phyloP scores from a whole-genome alignment of 768 basidiomycete species.

The Cubamyces sp. region DNA sequence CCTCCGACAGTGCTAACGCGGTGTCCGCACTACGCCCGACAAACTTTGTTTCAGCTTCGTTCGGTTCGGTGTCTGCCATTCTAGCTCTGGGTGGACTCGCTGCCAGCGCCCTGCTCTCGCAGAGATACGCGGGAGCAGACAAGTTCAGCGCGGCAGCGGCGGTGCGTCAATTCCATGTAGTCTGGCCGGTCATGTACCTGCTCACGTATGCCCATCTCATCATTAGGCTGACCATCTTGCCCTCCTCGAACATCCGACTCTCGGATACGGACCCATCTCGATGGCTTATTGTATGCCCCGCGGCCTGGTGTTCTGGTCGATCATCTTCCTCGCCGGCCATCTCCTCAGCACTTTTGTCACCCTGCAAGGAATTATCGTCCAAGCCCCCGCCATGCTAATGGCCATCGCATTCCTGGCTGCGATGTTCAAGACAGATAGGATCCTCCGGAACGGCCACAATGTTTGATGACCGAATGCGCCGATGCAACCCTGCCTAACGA shows the following conservation, averaged over 20 bases:
- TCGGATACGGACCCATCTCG: slow-evolving; percentile 23
- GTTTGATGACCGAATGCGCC: neutral
- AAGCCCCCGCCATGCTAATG: slow-evolving; percentile 9
- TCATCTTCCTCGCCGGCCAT: slow-evolving; percentile 19
- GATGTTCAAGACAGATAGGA: neutral
- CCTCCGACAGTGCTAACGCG: neutral
- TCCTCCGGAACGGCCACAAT: neutral
- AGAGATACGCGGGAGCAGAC: slow-evolving; percentile 18
- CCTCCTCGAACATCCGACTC: slow-evolving; percentile 11
- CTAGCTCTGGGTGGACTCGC: slow-evolving; percentile 11
- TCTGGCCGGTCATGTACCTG: neutral
- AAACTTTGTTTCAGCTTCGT: slow-evolving; percentile 4
- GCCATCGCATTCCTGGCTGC: slow-evolving; percentile 3
- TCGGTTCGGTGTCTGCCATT: slow-evolving; percentile 20
- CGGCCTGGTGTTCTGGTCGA: slow-evolving; percentile 27
- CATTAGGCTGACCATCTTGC: slow-evolving; percentile 19
- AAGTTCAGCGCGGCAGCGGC: slow-evolving; percentile 13
- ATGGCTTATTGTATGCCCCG: slow-evolving; percentile 19
- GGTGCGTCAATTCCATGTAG: slow-evolving; percentile 12
- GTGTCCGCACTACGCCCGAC: neutral
- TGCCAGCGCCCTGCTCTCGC: slow-evolving; percentile 14
- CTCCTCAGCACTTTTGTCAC: slow-evolving; percentile 20
- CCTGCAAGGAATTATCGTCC: slow-evolving; percentile 1
- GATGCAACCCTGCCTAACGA: too few relatives aligned
- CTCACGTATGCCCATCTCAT: neutral